Evolutionary conservation across 371 early-diverging fungal genomes (phyloP).

Genomic region (Apophysomyces trapeziformis): DNA sequence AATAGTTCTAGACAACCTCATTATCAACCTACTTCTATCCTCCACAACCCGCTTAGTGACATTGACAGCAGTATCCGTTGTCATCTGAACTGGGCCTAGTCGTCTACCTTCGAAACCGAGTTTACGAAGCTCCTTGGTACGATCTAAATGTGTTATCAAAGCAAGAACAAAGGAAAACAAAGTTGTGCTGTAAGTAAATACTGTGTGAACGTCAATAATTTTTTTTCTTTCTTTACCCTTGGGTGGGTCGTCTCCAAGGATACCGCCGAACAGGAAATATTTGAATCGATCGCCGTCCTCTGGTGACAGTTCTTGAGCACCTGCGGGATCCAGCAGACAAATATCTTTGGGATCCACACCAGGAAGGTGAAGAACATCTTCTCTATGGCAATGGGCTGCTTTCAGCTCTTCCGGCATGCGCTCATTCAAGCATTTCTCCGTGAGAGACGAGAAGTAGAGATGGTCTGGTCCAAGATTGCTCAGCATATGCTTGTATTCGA

Average conservation of each 20-base stretch:
- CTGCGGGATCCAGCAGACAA: conserved; percentile 78
- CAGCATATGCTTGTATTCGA: conserved; percentile 83
- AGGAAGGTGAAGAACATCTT: conserved; percentile 63
- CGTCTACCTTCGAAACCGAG: conserved; percentile 81
- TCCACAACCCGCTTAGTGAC: conserved; percentile 66
- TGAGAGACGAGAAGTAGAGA: conserved; percentile 63
- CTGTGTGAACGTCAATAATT: background rate
- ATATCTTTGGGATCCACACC: conserved; percentile 62
- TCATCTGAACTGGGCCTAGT: conserved; percentile 81
- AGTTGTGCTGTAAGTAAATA: too few species aligned
- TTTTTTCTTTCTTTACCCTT: conserved; percentile 47
- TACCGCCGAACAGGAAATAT: conserved; percentile 84
- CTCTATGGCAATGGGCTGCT: conserved; percentile 60
- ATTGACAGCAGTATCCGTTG: conserved; percentile 69
- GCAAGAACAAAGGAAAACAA: too few species aligned
- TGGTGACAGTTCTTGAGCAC: conserved; percentile 61
- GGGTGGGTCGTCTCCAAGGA: conserved; percentile 74
- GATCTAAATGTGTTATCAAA: conserved; percentile 49
- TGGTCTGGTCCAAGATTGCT: conserved; percentile 59
- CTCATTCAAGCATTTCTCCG: conserved; percentile 50
- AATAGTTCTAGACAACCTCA: background rate
- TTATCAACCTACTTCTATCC: conserved; percentile 49
- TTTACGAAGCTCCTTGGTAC: conserved; percentile 73
- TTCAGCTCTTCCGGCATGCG: conserved; percentile 59
- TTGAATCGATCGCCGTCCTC: conserved; percentile 73